phyloP scores from a whole-genome alignment of 441 rosid species.

The Geranium incanum region DNA sequence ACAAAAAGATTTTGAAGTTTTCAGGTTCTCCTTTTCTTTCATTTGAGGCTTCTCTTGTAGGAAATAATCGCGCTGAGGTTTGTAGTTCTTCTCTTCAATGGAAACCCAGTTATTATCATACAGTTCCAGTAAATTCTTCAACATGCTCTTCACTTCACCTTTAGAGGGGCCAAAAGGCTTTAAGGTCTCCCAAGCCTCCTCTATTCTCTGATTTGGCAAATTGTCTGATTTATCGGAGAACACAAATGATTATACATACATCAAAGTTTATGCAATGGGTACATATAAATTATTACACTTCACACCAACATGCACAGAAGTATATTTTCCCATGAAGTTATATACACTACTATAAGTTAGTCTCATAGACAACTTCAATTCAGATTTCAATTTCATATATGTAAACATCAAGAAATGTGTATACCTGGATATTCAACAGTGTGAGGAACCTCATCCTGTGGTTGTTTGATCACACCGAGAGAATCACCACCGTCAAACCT shows the following conservation, averaged over 20 bases:
- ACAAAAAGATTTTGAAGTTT: background rate
- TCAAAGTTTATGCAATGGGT: too few relatives aligned
- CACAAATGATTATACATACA: background rate
- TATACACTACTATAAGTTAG: too few relatives aligned
- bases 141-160: background rate
- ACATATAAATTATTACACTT: background rate
- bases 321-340: too few relatives aligned
- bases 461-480: background rate
- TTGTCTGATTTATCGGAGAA: background rate
- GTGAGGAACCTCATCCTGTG: background rate
- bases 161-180: background rate
- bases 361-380: background rate
- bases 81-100: background rate
- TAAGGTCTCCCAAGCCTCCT: background rate
- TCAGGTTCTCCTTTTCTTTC: background rate
- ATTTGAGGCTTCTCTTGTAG: background rate
- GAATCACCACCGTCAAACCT: background rate
- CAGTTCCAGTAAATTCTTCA: background rate
- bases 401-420: background rate
- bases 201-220: background rate
- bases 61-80: background rate
- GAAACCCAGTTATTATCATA: background rate
- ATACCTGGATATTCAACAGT: conserved; percentile 1
- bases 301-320: background rate
- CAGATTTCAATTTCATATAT: background rate